Evolutionary conservation across 2,329 filamentous ascomycete species (phyloP), one percentile per base, ranked within the genome.

Genomic region (Ophiostoma montium): DNA sequence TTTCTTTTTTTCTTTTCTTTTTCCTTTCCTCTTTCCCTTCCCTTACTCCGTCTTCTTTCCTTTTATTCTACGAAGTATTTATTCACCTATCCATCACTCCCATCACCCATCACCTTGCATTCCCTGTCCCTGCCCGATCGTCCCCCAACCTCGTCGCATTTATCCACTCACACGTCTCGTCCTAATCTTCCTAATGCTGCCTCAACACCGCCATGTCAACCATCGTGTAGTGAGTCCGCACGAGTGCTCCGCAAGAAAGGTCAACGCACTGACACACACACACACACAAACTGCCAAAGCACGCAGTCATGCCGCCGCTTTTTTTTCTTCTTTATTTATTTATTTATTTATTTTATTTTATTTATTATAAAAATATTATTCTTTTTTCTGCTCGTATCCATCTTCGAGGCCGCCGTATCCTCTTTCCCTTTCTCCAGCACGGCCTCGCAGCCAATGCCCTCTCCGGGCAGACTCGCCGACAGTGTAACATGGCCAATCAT

Each of bases 81-180:
- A 16, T 43, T 11, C n/a, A n/a, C n/a, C n/a, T n/a, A n/a, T n/a
- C n/a, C n/a, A n/a, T n/a, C n/a, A n/a, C n/a, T n/a, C n/a, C n/a
- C n/a, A n/a, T 42, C 38, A 42, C 21, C 21, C n/a, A 21, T 7
- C 23, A 13, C n/a, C 8, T 23, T 5, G 9, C 15, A n/a, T 30
- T 42, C 2, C 6, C 39, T 16, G 16, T 15, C 38, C 30, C n/a
- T 45, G 27, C n/a, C 48, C 50, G 48, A 48, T 51, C 50, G 46
- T 19, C 41, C 50, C 50, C 50, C 46, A 48, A 18, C 50, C 16
- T 51, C 38, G n/a, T 45, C 39, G 49, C 46, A 48, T 51, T 42
- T 48, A 48, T 16, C 50, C 49, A 51, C 49, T 23, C 50, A 46
- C 41, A 46, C 46, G 12, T 39, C 41, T 2, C 16, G 15, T 32